phyloP scores from a whole-genome alignment of 768 basidiomycete species.

The Gymnopilus dilepis region DNA sequence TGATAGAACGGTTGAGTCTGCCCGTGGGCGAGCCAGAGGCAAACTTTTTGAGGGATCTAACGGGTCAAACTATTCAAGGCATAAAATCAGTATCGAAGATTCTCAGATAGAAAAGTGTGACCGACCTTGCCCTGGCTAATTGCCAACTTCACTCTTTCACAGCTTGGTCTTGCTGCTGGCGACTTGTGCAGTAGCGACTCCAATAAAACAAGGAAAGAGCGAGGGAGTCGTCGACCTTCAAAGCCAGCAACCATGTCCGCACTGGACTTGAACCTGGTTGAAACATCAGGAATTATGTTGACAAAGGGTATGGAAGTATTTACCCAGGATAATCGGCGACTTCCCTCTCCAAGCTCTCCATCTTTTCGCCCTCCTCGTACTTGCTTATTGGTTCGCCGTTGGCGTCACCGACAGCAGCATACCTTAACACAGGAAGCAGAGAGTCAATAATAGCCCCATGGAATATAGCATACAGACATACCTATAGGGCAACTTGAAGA shows the following conservation, averaged over 20 bases:
- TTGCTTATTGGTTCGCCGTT: constrained; percentile 44
- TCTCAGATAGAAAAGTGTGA: constrained; percentile 11
- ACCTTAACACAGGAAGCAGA: constrained; percentile 33
- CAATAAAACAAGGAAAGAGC: constrained; percentile 71
- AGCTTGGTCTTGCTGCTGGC: constrained; percentile 68
- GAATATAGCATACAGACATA: constrained; percentile 37
- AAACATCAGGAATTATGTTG: not conserved
- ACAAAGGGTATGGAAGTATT: not conserved
- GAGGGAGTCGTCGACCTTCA: constrained; percentile 73
- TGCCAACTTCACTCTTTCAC: constrained; percentile 72
- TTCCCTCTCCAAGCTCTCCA: constrained; percentile 73
- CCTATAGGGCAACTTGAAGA: constrained; percentile 86
- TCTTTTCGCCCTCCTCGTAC: constrained; percentile 61
- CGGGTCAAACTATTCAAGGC: constrained; percentile 28
- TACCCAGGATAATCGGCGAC: constrained; percentile 79
- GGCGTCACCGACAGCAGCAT: constrained; percentile 66
- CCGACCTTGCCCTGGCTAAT: constrained; percentile 77
- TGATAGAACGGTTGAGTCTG: constrained; percentile 6
- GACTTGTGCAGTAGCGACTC: constrained; percentile 70
- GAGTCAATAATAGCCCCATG: not conserved
- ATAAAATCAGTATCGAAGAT: not conserved
- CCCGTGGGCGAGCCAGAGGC: constrained; percentile 23
- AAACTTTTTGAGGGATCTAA: constrained; percentile 18
- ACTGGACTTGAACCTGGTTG: constrained; percentile 54
- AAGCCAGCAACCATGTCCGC: constrained; percentile 58